These are phyloP conservation scores for Colletotrichum tropicicola DNA, from an alignment of 2,329 filamentous ascomycete species.

Conservation along the genomic window DNA sequence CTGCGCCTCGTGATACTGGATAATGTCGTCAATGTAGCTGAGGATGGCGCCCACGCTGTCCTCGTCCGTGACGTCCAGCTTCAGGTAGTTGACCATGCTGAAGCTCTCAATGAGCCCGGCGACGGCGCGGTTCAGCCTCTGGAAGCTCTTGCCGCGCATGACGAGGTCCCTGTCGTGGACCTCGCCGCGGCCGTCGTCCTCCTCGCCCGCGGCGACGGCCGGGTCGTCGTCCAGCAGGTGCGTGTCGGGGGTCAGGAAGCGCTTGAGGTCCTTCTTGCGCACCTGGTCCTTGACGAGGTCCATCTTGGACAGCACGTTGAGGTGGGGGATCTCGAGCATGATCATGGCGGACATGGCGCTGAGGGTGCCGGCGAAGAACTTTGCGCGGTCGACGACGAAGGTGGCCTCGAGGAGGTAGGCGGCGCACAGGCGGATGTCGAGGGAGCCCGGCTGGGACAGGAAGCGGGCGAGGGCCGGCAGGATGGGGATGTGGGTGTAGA, in stretches of 20 bases:
- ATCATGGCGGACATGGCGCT: conserved; percentile 99
- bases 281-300: conserved; percentile 93
- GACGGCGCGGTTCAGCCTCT: conserved; percentile 85
- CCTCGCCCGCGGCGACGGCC: conserved; percentile 39
- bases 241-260: conserved; percentile 88
- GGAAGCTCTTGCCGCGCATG: conserved; percentile 85
- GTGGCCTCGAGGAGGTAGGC: conserved; percentile 95
- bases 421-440: conserved; percentile 93
- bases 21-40: conserved; percentile 93
- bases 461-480: conserved; percentile 85
- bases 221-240: conserved; percentile 84
- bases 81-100: conserved; percentile 96
- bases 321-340: conserved; percentile 95
- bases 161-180: conserved; percentile 73
- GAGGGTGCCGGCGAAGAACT: conserved; percentile 95
- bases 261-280: conserved; percentile 85
- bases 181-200: conserved; percentile 64
- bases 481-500: conserved; percentile 97
- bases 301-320: conserved; percentile 98
- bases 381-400: conserved; percentile 93
- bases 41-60: conserved; percentile 87
- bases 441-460: conserved; percentile 78
- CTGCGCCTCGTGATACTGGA: conserved; percentile 92
- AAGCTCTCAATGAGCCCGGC: conserved; percentile 95
- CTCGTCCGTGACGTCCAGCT: conserved; percentile 89